phyloP scores from a whole-genome alignment of 495 filamentous ascomycete species.

The Gamarada debralockiae region DNA sequence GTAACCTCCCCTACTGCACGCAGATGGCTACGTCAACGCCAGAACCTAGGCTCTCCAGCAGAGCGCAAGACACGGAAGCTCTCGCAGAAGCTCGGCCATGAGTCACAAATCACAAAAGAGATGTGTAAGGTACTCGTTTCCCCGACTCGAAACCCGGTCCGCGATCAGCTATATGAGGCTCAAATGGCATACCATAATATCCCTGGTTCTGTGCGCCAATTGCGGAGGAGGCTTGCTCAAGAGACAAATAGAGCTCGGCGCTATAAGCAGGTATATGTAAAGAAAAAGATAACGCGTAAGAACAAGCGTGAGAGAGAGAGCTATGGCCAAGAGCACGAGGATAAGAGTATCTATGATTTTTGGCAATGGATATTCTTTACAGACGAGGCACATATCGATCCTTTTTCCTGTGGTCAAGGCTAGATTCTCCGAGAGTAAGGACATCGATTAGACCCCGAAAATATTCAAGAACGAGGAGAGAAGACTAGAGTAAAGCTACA shows the following conservation, averaged over 20 bases:
- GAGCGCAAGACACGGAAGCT: too few relatives aligned
- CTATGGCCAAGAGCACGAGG: conserved; percentile 1
- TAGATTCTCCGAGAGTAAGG: conserved; percentile 11
- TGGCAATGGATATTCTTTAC: not conserved
- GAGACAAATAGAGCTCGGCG: not conserved
- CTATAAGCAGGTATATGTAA: conserved; percentile 9
- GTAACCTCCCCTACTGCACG: not conserved
- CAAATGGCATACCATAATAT: conserved; percentile 2
- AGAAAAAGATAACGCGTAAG: conserved; percentile 1
- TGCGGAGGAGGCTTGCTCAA: not conserved
- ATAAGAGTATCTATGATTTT: conserved; percentile 4
- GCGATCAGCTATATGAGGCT: conserved; percentile 8
- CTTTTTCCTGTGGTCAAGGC: not conserved
- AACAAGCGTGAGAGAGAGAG: not conserved
- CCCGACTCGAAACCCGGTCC: conserved; percentile 13
- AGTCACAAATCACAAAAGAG: not conserved
- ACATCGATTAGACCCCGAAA: not conserved
- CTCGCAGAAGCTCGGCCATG: not conserved
- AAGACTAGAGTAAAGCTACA: conserved; percentile 6
- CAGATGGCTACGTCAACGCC: conserved; percentile 4
- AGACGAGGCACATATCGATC: too few relatives aligned
- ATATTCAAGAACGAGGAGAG: conserved; percentile 5
- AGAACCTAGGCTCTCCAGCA: not conserved
- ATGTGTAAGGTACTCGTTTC: not conserved
- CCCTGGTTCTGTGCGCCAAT: not conserved